Conservation (phyloP, 1,139 yeast species). For the Suhomyces guaymorum region DNA sequence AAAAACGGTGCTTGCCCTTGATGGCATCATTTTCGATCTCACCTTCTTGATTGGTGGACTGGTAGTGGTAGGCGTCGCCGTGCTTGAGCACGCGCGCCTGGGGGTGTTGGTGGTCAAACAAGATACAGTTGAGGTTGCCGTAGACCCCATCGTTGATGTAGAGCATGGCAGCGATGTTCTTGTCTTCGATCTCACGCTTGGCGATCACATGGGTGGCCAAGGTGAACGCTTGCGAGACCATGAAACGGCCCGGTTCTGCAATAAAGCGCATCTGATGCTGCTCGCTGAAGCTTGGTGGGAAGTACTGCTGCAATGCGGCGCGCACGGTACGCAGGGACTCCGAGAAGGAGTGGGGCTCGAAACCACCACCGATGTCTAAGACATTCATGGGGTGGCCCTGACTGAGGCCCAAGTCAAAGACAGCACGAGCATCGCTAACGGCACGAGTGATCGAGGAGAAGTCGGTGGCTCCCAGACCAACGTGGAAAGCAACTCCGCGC, state of each 20-base stretch:
- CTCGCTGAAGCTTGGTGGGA: conserved; percentile 45
- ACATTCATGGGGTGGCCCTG: conserved; percentile 42
- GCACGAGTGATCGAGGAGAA: conserved; percentile 69
- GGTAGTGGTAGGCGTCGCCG: conserved; percentile 49
- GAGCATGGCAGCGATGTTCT: conserved; percentile 44
- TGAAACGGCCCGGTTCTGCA: conserved; percentile 94
- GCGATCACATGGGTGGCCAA: conserved; percentile 86
- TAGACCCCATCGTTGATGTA: conserved; percentile 95
- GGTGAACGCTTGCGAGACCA: conserved; percentile 84
- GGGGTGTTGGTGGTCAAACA: conserved; percentile 90
- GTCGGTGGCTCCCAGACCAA: conserved; percentile 92
- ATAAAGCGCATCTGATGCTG: conserved; percentile 54
- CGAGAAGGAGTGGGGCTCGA: conserved; percentile 65
- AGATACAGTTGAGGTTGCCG: conserved; percentile 90
- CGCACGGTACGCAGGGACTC: conserved; percentile 62
- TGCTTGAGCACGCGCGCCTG: conserved; percentile 64
- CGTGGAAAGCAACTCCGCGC: conserved; percentile 91
- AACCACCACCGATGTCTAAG: conserved; percentile 95
- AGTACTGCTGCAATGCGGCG: conserved; percentile 54
- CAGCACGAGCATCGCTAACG: conserved; percentile 63
- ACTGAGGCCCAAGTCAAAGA: conserved; percentile 62
- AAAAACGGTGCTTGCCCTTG: conserved; percentile 42
- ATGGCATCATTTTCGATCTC: conserved; percentile 22
- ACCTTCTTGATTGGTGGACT: conserved; percentile 21
- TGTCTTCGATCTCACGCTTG: conserved; percentile 58